These are phyloP conservation scores for Groenewaldozyma sp. DNA, from an alignment of 1,139 yeast species.

Conservation along the genomic window DNA sequence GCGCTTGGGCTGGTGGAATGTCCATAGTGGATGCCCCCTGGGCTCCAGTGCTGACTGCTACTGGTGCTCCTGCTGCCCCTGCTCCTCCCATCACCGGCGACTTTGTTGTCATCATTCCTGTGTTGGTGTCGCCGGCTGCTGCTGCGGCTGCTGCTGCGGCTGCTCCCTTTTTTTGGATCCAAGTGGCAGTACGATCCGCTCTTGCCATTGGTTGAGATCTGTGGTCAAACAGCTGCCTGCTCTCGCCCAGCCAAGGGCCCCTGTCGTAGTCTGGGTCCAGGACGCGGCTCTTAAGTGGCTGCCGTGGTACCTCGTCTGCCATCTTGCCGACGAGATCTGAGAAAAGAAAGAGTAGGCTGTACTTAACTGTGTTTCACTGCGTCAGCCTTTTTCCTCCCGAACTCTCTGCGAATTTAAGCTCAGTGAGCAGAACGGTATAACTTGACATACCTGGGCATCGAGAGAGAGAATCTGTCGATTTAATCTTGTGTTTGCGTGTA, in stretches of 20 bases:
- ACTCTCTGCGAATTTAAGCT: too few relatives aligned
- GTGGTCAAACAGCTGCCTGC: background rate
- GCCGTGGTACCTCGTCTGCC: background rate
- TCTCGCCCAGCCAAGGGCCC: slow-evolving; percentile 2
- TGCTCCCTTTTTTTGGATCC: slow-evolving; percentile 2
- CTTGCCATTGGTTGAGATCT: background rate
- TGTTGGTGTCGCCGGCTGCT: background rate
- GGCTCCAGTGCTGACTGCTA: background rate
- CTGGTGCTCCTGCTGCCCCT: background rate
- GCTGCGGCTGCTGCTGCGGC: too few relatives aligned
- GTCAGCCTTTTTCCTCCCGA: too few relatives aligned
- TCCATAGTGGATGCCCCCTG: background rate
- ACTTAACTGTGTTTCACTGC: too few relatives aligned
- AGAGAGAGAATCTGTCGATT: too few relatives aligned
- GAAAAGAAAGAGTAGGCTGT: too few relatives aligned
- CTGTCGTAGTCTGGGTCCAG: slow-evolving; percentile 7
- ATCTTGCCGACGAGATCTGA: background rate
- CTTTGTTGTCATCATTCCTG: background rate
- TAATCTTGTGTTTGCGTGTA: too few relatives aligned
- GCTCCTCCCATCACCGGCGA: background rate
- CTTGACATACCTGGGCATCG: too few relatives aligned
- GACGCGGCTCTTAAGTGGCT: background rate
- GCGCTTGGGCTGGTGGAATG: background rate
- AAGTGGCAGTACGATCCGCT: background rate
- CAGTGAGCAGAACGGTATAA: too few relatives aligned